Evolutionary conservation across 225 moss, liverwort and hornwort species (phyloP), one percentile per base, ranked within the genome.

Genomic region (Bryum argenteum): DNA sequence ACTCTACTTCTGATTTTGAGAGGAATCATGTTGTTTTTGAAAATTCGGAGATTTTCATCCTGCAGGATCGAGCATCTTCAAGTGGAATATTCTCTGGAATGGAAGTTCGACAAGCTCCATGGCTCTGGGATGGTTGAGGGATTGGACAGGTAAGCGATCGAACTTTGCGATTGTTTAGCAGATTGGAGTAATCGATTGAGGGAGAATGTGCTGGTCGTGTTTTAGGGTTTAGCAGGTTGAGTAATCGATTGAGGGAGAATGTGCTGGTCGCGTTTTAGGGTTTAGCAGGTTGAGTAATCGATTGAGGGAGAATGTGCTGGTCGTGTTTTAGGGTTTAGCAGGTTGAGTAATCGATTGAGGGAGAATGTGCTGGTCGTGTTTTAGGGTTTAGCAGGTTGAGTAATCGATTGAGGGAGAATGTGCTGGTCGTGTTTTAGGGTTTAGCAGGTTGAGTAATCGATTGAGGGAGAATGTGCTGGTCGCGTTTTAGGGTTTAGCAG

Each of bases 31-130:
- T 60, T 63, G 44, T 9, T 18, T 47, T n/a, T 5, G 45, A 54
- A 55, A 55, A 22, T 37, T 42, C 13, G 44, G 58, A 44, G 10
- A 8, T 45, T 58, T 23, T 21, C 8, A 51, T 33, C 8, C 17
- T 21, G 76, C 60, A 50, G 82, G 42, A 59, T 45, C 13, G 42
- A 44, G 69, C 20, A 79, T 75, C 82, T 78, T 1, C 39, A 16
- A 1, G 22, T 42, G 69, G 83, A 76, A 79, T 71, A 60, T 83
- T 16, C 72, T 17, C 54, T 11, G 38, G 13, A 17, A 43, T 15
- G n/a, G 65, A 41, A 44, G n/a, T 69, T 77, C 56, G 11, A 26
- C 24, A 2, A 10, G 1, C 58, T 69, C 19, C 39, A 15, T 48
- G 48, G 38, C 23, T 39, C 9, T 26, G 55, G 62, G 44, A 42